These are phyloP conservation scores for Claviceps africana DNA, from an alignment of 2,329 filamentous ascomycete species.

Conservation along the genomic window DNA sequence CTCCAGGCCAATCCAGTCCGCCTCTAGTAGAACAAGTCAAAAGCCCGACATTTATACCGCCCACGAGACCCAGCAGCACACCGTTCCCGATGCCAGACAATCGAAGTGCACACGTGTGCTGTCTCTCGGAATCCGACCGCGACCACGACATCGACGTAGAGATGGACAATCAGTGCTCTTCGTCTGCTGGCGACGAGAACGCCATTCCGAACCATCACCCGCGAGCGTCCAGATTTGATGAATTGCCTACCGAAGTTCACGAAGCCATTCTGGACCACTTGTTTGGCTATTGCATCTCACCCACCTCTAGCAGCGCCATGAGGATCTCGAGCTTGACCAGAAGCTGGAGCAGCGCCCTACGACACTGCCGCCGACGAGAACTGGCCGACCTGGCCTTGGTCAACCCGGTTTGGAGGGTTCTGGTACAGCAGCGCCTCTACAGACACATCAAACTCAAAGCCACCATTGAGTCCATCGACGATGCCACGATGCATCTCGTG, in stretches of 20 bases:
- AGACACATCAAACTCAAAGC: conserved; percentile 65
- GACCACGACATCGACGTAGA: conserved; percentile 8
- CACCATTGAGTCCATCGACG: conserved; percentile 45
- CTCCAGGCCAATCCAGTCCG: conserved; percentile 38
- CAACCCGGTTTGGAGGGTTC: conserved; percentile 45
- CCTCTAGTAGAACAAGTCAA: conserved; percentile 31
- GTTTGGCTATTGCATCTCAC: conserved; percentile 53
- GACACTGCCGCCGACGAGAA: conserved; percentile 53
- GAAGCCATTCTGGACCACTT: conserved; percentile 58
- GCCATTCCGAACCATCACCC: conserved; percentile 8
- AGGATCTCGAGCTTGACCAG: conserved; percentile 38
- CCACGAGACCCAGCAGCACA: conserved; percentile 41
- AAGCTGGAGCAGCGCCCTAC: conserved; percentile 50
- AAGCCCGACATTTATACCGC: conserved; percentile 21
- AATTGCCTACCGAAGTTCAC: conserved; percentile 56
- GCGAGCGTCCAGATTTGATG: conserved; percentile 25
- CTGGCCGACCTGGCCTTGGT: conserved; percentile 53
- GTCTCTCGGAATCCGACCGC: conserved; percentile 12
- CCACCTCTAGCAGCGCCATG: conserved; percentile 41
- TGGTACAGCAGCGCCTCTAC: conserved; percentile 61
- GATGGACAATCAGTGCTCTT: conserved; percentile 5
- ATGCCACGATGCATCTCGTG: conserved; percentile 47
- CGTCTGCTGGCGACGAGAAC: conserved; percentile 10
- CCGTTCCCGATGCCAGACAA: conserved; percentile 43
- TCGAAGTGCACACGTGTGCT: conserved; percentile 20